Percentiles rank a stretch among this genome's conserved stretches.
phyloP scores from a whole-genome alignment of 768 basidiomycete species.

The Tubosaeta brunneosetosa region DNA sequence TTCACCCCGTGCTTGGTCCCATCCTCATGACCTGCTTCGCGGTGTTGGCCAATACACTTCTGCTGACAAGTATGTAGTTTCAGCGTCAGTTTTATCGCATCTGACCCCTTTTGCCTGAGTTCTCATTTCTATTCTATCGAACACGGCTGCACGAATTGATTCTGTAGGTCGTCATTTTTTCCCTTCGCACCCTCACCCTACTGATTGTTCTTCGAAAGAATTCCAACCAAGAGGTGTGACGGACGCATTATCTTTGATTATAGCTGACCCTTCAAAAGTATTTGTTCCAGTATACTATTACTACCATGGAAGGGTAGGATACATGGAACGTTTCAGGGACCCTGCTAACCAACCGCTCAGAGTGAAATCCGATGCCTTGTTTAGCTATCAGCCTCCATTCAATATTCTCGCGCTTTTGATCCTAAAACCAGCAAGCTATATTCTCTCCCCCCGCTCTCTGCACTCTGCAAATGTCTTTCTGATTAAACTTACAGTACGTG shows the following conservation, averaged over 20 bases:
- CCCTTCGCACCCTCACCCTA: background rate
- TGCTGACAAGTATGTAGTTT: slow-evolving; percentile 65
- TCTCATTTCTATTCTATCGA: slow-evolving; percentile 86
- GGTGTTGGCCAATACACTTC: slow-evolving; percentile 70
- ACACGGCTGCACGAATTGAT: slow-evolving; percentile 79
- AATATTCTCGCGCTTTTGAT: slow-evolving; percentile 77
- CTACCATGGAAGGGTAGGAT: slow-evolving; percentile 81
- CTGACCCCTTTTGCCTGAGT: slow-evolving; percentile 27
- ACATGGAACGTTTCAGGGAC: background rate
- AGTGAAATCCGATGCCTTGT: slow-evolving; percentile 84
- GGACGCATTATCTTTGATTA: background rate
- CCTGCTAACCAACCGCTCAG: slow-evolving; percentile 34
- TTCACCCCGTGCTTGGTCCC: slow-evolving; percentile 70
- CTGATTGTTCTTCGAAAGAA: slow-evolving; percentile 35
- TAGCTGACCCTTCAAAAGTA: slow-evolving; percentile 47
- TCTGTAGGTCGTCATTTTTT: slow-evolving; percentile 35
- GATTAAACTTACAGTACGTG: slow-evolving; percentile 69
- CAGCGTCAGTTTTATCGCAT: background rate
- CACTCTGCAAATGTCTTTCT: slow-evolving; percentile 83
- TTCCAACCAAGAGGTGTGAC: slow-evolving; percentile 53
- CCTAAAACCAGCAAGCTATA: slow-evolving; percentile 73
- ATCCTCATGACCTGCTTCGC: slow-evolving; percentile 78
- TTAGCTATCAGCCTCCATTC: slow-evolving; percentile 91
- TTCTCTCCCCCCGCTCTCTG: slow-evolving; percentile 70
- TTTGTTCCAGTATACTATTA: slow-evolving; percentile 80